Evolutionary conservation across 495 filamentous ascomycete genomes (phyloP), one percentile per base, ranked within the genome.

Genomic region (Penicillium arizonense): DNA sequence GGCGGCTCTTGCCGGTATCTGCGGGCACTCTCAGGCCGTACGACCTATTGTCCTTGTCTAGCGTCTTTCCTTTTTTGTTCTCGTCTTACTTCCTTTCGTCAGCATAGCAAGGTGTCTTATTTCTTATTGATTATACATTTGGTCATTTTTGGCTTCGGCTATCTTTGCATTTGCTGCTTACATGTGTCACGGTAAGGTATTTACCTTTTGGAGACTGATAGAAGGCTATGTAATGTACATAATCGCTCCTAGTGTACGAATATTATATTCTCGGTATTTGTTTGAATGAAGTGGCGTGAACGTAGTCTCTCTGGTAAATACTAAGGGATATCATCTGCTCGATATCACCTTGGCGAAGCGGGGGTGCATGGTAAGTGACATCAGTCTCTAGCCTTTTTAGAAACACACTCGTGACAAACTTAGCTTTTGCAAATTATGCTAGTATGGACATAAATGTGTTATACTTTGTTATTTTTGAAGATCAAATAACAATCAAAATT

Each of bases 1-100:
- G 55, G 60, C 63, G 57, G 57, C 63, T 63, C 52, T 37, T 52
- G 47, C 33, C 39, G 50, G 53, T 55, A 50, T 48, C 18, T 52
- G 30, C 26, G 59, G 49, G 43, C 33, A 56, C 21, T 38, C 24
- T 53, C 46, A 48, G 52, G 37, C 10, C 20, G 28, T 16, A 21
- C 18, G 18, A 4, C 35, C 36, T 14, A 13, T 28, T 46, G 14
- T 48, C 26, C 21, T 36, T 46, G 13, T 16, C 26, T 12, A 34
- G 35, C 11, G 16, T 44, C 26, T 56, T 42, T 32, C n/a, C 30
- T 53, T 45, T 49, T 41, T 24, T 24, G 11, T 16, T 42, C 44
- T 44, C 16, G 45, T 24, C 36, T 33, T 21, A 40, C 30, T 13
- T 33, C 30, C 13, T 32, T 35, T 24, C 48, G 24, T 34, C 8